These are phyloP conservation scores for Cyberlindnera bimundalis DNA, from an alignment of 805 yeast genomes.

Conservation along the genomic window DNA sequence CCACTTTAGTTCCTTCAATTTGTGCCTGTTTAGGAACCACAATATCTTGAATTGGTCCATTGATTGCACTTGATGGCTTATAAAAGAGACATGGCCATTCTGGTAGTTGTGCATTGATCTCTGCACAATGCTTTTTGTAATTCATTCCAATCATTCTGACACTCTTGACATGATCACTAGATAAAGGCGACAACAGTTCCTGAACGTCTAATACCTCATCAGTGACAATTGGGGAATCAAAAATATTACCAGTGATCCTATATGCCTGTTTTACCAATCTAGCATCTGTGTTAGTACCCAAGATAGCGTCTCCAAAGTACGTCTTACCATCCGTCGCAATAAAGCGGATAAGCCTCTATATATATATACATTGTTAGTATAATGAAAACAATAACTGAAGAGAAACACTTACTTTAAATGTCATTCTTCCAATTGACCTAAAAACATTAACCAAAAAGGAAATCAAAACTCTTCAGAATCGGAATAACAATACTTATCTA, in stretches of 20 bases:
- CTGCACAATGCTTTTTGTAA: slow-evolving; percentile 41
- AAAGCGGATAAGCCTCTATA: slow-evolving; percentile 39
- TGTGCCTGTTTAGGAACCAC: slow-evolving; percentile 40
- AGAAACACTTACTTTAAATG: too few species aligned
- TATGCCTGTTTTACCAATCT: slow-evolving; percentile 38
- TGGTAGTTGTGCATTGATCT: slow-evolving; percentile 41
- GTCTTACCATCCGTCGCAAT: slow-evolving; percentile 40
- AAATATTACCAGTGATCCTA: slow-evolving; percentile 45
- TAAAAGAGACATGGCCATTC: slow-evolving; percentile 47
- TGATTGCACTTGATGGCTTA: slow-evolving; percentile 45
- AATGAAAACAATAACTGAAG: too few species aligned
- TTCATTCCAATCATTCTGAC: slow-evolving; percentile 51
- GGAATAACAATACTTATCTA: too few species aligned
- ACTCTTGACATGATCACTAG: slow-evolving; percentile 20
- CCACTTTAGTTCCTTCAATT: slow-evolving; percentile 33
- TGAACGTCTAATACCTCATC: slow-evolving; percentile 32
- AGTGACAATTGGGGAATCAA: slow-evolving; percentile 35
- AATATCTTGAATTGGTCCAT: slow-evolving; percentile 41
- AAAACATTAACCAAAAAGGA: too few species aligned
- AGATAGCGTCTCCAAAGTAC: slow-evolving; percentile 48
- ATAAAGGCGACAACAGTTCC: slow-evolving; percentile 39
- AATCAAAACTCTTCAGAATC: too few species aligned
- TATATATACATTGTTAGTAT: background rate
- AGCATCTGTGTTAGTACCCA: slow-evolving; percentile 33
- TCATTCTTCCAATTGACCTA: too few species aligned